Percentiles rank a stretch among this genome's conserved stretches.
These are phyloP conservation scores for Glycine soja DNA, from an alignment of 306 rosid species.

Conservation along the genomic window DNA sequence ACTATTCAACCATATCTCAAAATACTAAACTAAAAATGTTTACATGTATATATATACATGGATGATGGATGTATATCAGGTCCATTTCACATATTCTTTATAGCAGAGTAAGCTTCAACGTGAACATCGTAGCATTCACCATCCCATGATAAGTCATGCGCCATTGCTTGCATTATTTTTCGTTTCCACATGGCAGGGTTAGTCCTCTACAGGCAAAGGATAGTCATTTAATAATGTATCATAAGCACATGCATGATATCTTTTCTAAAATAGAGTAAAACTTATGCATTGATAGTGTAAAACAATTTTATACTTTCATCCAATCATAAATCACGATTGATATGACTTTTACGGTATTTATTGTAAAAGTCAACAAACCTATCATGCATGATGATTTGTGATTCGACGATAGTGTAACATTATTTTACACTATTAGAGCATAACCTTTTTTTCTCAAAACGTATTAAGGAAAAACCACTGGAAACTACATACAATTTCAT, in stretches of 20 bases:
- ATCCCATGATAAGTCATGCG: conserved; percentile 88
- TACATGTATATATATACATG: background rate
- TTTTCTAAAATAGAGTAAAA: conserved; percentile 10
- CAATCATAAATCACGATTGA: too few relatives aligned
- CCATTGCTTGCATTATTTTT: conserved; percentile 73
- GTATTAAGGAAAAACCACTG: conserved; percentile 12
- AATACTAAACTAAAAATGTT: background rate
- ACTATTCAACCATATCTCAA: conserved; percentile 15
- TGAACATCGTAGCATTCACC: conserved; percentile 85
- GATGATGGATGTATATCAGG: conserved; percentile 4
- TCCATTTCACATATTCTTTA: conserved; percentile 58
- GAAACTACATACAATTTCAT: conserved; percentile 72
- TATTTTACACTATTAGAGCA: too few relatives aligned
- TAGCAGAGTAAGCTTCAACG: conserved; percentile 67
- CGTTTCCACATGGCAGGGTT: conserved; percentile 66
- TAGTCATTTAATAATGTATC: conserved; percentile 22
- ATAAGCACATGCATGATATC: background rate
- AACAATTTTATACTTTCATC: too few relatives aligned
- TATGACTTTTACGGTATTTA: too few relatives aligned
- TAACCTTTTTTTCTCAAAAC: too few relatives aligned
- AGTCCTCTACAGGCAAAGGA: conserved; percentile 57
- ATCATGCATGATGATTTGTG: too few relatives aligned
- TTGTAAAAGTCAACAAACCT: too few relatives aligned
- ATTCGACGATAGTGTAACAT: too few relatives aligned
- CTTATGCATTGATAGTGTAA: background rate